Base-by-base conservation (phyloP, 2,329 filamentous ascomycete genomes). In the Neophaeococcomyces mojaviensis region DNA sequence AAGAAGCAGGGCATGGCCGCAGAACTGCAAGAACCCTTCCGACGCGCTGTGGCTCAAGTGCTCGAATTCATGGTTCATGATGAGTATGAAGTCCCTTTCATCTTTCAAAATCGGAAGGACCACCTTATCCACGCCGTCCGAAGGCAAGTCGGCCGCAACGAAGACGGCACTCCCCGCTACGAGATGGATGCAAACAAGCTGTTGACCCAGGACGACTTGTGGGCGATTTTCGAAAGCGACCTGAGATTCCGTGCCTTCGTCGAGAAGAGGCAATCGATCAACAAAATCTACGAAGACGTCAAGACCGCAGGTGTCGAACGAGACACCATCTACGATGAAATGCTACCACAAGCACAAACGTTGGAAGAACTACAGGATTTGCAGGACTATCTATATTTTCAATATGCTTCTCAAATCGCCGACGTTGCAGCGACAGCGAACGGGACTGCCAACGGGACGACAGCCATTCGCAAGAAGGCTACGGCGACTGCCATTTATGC, bases 71-170 rank as follows among this genome's bases (percentile, higher is more conserved):
- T 98, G 66, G 87, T 95, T 41, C 81, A 90, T 3, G 89, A 97
- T 54, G 87, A 94, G 56, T 88, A 90, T 57, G 92, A 98, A 65
- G 88, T 96, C 1, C 90, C 92, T 0, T 98, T 95, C 64, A 92
- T 98, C 56, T 96, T 96, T 65, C 90, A 96, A 64, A 92, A 98
- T 61, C 87, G 92, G 50, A 95, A 96, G 66, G 92, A 98, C 64
- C 98, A 97, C 61, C 77, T 98, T 35, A 94, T 98, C 47, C 88
- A 97, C 59, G 85, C 86, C 19, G 83, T 82, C 54, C 88, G 86
- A 60, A 68, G 75, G n/a, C 70, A 74, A 32, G 75, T 77, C 5
- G 81, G 69, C 62, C 81, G 61, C 66, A 83, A 90, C 54, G 76
- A 78, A 7, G 81, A 88, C 57, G 80, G 77, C 1, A 80, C 82